phyloP scores from a whole-genome alignment of 2,329 filamentous ascomycete genomes.

The Trichothecium roseum region DNA sequence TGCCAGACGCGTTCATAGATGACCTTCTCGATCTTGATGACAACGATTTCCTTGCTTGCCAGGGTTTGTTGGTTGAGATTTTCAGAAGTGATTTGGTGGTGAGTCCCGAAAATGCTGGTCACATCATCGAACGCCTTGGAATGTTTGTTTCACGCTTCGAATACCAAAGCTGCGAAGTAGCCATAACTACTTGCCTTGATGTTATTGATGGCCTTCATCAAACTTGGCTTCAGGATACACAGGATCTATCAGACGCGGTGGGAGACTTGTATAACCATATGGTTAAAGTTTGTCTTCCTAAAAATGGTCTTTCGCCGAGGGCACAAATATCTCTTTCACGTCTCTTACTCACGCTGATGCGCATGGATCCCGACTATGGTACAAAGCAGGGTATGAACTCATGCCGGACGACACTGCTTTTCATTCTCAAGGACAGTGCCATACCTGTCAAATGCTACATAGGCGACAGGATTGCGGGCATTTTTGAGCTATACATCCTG shows the following conservation, averaged over 20 bases:
- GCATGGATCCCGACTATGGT: constrained; percentile 56
- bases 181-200: constrained; percentile 56
- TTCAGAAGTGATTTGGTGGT: constrained; percentile 43
- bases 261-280: constrained; percentile 74
- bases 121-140: constrained; percentile 40
- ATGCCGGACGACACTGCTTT: constrained; percentile 61
- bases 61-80: constrained; percentile 38
- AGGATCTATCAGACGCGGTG: constrained; percentile 53
- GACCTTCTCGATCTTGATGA: constrained; percentile 36
- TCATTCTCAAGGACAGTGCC: constrained; percentile 55
- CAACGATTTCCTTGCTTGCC: constrained; percentile 43
- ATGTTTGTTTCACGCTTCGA: constrained; percentile 43
- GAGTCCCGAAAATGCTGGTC: constrained; percentile 31
- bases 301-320: constrained; percentile 57
- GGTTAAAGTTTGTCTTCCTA: constrained; percentile 54
- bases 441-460: constrained; percentile 69
- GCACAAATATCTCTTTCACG: constrained; percentile 57
- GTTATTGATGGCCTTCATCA: constrained; percentile 53
- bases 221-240: constrained; percentile 51
- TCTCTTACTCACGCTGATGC: constrained; percentile 62
- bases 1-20: constrained; percentile 41
- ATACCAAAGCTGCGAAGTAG: constrained; percentile 65
- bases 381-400: constrained; percentile 45
- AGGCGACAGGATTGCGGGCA: constrained; percentile 53
- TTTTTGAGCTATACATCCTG: constrained; percentile 78